phyloP scores from a whole-genome alignment of 345 rosid genomes.

The Eucalyptus fibrosa region DNA sequence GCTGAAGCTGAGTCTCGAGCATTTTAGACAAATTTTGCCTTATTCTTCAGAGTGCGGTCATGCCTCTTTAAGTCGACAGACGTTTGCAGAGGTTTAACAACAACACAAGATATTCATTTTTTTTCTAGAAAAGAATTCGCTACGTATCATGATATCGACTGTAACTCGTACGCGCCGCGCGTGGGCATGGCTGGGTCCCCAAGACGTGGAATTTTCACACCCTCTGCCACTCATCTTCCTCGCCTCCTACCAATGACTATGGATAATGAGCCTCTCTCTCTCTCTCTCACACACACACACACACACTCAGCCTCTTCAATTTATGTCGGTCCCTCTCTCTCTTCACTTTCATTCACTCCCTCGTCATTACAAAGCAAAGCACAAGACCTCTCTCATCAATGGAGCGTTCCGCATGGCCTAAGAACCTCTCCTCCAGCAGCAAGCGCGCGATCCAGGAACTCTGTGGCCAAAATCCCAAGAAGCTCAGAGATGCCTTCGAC shows the following conservation, averaged over 20 bases:
- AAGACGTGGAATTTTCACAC: too few relatives aligned
- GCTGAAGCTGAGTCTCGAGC: neutral
- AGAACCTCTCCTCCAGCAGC: neutral
- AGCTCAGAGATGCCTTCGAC: neutral
- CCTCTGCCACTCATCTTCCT: too few relatives aligned
- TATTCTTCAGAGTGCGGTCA: neutral
- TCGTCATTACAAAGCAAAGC: neutral
- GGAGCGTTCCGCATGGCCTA: neutral
- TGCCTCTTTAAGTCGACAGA: neutral
- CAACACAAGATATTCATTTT: too few relatives aligned
- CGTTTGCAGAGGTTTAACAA: neutral
- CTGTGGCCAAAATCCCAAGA: slow-evolving; percentile 1
- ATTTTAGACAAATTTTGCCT: neutral
- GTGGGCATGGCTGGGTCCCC: too few relatives aligned
- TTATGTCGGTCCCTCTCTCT: too few relatives aligned
- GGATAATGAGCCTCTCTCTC: too few relatives aligned
- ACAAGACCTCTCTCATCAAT: neutral
- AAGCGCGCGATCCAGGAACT: neutral
- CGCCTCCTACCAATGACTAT: too few relatives aligned
- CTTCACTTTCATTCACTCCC: neutral
- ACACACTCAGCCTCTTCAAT: too few relatives aligned
- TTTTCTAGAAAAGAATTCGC: too few relatives aligned
- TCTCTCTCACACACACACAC: too few relatives aligned
- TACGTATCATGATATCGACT: too few relatives aligned
- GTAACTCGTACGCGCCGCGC: too few relatives aligned